Base-by-base conservation (phyloP, 805 yeast species). In the Sugiyamaella chiloensis region DNA sequence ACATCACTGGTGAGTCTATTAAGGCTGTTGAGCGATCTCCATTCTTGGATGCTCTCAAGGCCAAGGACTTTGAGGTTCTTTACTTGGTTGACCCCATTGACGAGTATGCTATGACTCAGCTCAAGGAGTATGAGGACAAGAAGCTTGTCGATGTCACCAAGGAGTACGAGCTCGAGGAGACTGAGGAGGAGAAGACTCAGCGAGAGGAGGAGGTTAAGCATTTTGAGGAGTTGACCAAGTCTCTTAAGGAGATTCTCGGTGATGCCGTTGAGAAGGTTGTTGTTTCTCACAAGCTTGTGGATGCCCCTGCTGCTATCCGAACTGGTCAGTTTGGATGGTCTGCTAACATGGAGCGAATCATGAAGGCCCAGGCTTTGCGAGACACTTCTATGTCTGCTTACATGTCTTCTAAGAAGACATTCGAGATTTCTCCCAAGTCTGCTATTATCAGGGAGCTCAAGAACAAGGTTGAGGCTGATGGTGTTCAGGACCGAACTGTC, bases 281-380 rank as follows among this genome's bases (percentile, higher is more conserved):
- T 69, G 96, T 93, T 58, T 89, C 98, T 58, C 95, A 91, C 78
- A 89, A 88, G 76, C 82, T 93, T 68, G 88, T 90, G 64, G 97
- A 90, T 68, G 90, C 98, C 51, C 99, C 99, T 73, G 99, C 99
- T 72, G 99, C 99, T 63, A 93, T 93, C 71, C 89, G 99, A 83
- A 93, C 99, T 61, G 98, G 97, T 62, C 98, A 93, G 79, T 93
- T 93, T 73, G 99, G 99, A 72, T 93, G 99, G 99, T 93, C 99
- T 61, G 99, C 99, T 67, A 93, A 93, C 81, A 93, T 93, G 99
- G 99, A 93, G 81, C 91, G 99, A 85, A 93, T 93, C 81, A 93
- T 93, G 99, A 93, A 93, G 81, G 99, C 99, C 55, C 99, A 93
- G 80, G 99, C 99, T 63, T 79, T 93, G 66, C 89, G 98, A 79